phyloP scores from a whole-genome alignment of 2,329 filamentous ascomycete species.

The Penicillium sclerotigenum region DNA sequence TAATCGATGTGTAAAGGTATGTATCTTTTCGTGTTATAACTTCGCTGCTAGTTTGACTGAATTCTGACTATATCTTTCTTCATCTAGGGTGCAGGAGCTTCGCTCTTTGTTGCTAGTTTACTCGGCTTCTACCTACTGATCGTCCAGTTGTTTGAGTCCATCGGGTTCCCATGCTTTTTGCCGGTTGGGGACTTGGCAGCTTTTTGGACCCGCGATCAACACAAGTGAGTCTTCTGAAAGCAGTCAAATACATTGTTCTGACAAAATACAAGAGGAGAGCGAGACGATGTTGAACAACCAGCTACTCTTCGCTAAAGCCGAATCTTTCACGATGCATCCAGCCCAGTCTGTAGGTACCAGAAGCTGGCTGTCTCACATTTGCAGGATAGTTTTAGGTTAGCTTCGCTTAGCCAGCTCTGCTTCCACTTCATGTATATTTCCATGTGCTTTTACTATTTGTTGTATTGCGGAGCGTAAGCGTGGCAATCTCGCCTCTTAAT shows the following conservation, averaged over 20 bases:
- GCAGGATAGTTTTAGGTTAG: background rate
- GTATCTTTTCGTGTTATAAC: background rate
- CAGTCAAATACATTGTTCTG: background rate
- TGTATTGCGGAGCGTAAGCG: background rate
- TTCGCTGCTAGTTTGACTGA: background rate
- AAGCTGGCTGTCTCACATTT: background rate
- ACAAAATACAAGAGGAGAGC: background rate
- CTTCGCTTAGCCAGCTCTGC: too few relatives aligned
- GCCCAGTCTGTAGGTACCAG: background rate
- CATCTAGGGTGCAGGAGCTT: constrained; percentile 45
- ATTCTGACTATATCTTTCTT: background rate
- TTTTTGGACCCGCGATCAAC: constrained; percentile 10
- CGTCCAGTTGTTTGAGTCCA: constrained; percentile 52
- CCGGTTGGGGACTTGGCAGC: constrained; percentile 40
- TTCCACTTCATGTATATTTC: background rate
- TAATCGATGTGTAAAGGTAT: constrained; percentile 28
- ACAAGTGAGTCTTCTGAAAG: constrained; percentile 3
- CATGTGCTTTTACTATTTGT: background rate
- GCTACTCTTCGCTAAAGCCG: too few relatives aligned
- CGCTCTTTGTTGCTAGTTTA: constrained; percentile 48
- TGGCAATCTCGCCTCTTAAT: too few relatives aligned
- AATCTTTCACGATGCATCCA: too few relatives aligned
- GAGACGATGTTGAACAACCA: background rate
- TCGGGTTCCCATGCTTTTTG: constrained; percentile 53
- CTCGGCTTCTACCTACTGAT: constrained; percentile 55